Evolutionary conservation across 2,329 filamentous ascomycete genomes (phyloP), one percentile per base, ranked within the genome.

Genomic region (Scytalidium sp.): DNA sequence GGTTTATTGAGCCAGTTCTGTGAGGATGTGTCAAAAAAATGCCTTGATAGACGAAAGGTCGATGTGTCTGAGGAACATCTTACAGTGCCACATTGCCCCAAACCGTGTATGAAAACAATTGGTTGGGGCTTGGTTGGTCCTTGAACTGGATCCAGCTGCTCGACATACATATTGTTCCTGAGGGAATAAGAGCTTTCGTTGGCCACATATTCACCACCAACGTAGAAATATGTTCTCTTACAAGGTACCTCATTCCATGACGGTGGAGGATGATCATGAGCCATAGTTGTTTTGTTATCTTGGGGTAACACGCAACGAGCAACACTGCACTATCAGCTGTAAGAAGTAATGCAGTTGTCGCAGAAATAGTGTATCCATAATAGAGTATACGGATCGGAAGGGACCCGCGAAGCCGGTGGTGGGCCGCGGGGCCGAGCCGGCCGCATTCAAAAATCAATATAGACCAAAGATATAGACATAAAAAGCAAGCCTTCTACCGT

Each of bases 91-190:
- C 51, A 52, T 3, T 50, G 32, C 7, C 49, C 51, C n/a, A 53
- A 50, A 3, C 54, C 54, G 41, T 56, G 51, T 23, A 58, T 53
- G 17, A 56, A 41, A 10, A 58, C 52, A 15, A 57, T 5, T 10
- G 53, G 53, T 39, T 52, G 49, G 23, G 52, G 44, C 17, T 55
- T 45, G 19, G 45, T 41, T 20, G 48, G 32, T 11, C 49, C 51
- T 10, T 20, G 17, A 15, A 32, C 3, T 20, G 74, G 72, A 5
- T 59, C 59, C 21, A 78, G 66, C 51, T 67, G 68, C 64, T 79
- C 76, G 21, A 79, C 74, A 55, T 79, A 79, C 67, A 79, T 74
- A 63, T 79, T 75, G 52, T 70, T 51, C 27, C 52, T 55, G n/a
- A 50, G 53, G 29, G 52, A 39, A 19, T 49, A 39, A 10, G 47